Evolutionary conservation across 768 basidiomycete species (phyloP).

Genomic region (Mrakia gelida): DNA sequence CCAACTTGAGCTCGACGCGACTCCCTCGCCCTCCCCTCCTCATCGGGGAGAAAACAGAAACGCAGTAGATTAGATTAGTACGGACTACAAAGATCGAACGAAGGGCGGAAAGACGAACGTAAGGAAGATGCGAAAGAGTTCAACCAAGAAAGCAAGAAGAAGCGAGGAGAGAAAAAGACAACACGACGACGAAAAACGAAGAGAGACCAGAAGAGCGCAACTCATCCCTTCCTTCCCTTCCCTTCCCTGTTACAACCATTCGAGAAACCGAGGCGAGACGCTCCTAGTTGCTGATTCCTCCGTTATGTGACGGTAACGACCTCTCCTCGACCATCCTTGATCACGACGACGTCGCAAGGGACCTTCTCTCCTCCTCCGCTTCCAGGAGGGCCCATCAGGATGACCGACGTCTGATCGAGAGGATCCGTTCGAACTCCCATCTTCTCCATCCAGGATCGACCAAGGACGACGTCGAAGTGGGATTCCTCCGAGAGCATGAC

Average conservation of each 20-base stretch:
- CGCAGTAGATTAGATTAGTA: too few species aligned
- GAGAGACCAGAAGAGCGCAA: neutral
- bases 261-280: neutral
- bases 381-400: slow-evolving; percentile 63
- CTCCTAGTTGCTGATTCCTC: too few species aligned
- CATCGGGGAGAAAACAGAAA: too few species aligned
- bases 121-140: neutral
- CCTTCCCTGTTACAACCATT: too few species aligned
- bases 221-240: neutral
- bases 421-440: slow-evolving; percentile 69
- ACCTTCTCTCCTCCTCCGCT: slow-evolving; percentile 56
- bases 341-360: slow-evolving; percentile 83
- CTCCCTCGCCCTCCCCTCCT: too few species aligned
- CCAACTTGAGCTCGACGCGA: too few species aligned
- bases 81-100: too few species aligned
- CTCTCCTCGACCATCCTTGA: slow-evolving; percentile 82
- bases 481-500: slow-evolving; percentile 92
- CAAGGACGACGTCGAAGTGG: slow-evolving; percentile 92
- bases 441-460: slow-evolving; percentile 57
- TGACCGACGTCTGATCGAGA: slow-evolving; percentile 80
- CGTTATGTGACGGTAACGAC: slow-evolving; percentile 77
- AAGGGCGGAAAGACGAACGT: neutral
- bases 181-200: neutral
- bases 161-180: neutral
- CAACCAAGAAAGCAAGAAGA: neutral